Evolutionary conservation across 2,329 filamentous ascomycete species (phyloP).

Genomic region (Trichoderma koningii): DNA sequence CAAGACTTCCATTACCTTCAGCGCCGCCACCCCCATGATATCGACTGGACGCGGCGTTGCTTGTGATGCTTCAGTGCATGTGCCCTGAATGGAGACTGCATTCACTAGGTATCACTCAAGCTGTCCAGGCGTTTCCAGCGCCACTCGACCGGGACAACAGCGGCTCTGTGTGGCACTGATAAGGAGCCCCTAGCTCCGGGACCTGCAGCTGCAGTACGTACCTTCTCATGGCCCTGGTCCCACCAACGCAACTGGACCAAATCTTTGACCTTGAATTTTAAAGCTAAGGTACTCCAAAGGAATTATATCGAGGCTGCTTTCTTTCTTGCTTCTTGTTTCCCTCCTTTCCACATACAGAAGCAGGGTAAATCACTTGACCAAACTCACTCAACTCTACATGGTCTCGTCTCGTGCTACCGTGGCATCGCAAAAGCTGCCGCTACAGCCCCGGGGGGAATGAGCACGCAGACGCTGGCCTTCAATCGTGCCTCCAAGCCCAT

Average conservation of each 20-base stretch:
- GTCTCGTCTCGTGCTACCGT: slow-evolving; percentile 4
- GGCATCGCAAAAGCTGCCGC: slow-evolving; percentile 17
- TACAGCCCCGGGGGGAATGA: slow-evolving; percentile 40
- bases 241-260: neutral
- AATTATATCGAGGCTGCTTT: neutral
- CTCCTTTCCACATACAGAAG: neutral
- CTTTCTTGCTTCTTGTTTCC: neutral
- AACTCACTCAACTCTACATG: slow-evolving; percentile 4
- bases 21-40: neutral
- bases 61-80: slow-evolving; percentile 2
- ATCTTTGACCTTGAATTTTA: neutral
- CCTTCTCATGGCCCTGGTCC: neutral
- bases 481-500: slow-evolving; percentile 45
- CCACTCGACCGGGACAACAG: neutral
- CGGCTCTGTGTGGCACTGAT: neutral
- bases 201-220: neutral
- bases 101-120: too few relatives aligned
- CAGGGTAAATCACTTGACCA: neutral
- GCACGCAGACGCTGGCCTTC: slow-evolving; percentile 38
- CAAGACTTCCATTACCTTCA: neutral
- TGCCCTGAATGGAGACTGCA: too few relatives aligned
- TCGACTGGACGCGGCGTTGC: slow-evolving; percentile 9
- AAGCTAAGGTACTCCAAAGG: neutral
- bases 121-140: too few relatives aligned
- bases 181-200: neutral